Evolutionary conservation across 345 rosid species (phyloP), one percentile per base, ranked within the genome.

Genomic region (Lepidium sativum): DNA sequence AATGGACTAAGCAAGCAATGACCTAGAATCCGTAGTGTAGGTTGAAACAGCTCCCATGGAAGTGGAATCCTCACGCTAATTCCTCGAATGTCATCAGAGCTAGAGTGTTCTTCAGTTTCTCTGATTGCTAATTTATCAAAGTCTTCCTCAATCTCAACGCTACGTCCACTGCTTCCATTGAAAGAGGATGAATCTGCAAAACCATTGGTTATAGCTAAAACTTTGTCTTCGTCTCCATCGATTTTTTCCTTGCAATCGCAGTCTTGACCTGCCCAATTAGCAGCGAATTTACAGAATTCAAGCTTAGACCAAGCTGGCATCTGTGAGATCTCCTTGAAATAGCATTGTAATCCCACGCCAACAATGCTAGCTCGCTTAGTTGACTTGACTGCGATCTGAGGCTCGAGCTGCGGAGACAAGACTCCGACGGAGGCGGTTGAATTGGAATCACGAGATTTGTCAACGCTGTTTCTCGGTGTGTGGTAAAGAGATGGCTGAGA

Each of bases 21-120:
- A 20, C 97, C 97, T 23, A 88, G 45, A 61, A 94, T 86, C 50
- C 95, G 73, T 78, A 90, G 63, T 6, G 79, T 61, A 0, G 97
- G 96, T 81, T 91, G 96, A 71, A 88, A 62, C 43, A 94, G 73
- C 79, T 94, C 97, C 99, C 97, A 94, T 6, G 97, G 96, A 43
- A 94, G 75, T 9, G 99, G 95, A 78, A 90, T 90, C 65, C 96
- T 78, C 63, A 80, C 89, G 2, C 90, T 82, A 49, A 74, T 74
- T 52, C 73, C 80, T 18, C 13, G 56, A 11, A 8, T 1, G 7
- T 37, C 42, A 37, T 80, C 72, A n/a, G 65, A 49, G 57, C 70
- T 66, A 42, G 55, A 64, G 4, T 9, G 37, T 8, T 72, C 64
- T 23, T 43, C 74, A 5, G 61, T 76, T 35, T 74, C 69, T 43